Conservation (phyloP, 441 rosid species). For the Croton laevigatus region DNA sequence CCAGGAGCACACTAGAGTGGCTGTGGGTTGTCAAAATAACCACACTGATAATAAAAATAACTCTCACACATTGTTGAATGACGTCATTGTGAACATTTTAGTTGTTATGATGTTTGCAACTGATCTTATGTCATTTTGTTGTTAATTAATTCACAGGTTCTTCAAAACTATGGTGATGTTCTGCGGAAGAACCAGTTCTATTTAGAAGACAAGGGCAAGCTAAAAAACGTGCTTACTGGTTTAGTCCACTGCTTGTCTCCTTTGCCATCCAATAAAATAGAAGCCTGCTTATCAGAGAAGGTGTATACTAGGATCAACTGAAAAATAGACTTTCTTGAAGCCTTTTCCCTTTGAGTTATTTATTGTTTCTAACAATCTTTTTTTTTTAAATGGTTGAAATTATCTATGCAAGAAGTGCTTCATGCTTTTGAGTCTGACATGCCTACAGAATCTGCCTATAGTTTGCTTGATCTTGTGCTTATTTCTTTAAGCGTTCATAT, state of each 20-base stretch:
- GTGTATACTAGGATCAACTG: constrained; percentile 30
- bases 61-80: constrained; percentile 1
- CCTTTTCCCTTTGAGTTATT: constrained; percentile 11
- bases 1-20: neutral
- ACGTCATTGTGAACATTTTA: constrained; percentile 5
- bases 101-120: constrained; percentile 1
- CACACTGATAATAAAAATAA: neutral
- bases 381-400: constrained; percentile 31
- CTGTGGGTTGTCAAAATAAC: neutral
- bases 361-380: constrained; percentile 7
- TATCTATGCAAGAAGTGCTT: constrained; percentile 33
- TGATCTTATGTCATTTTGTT: constrained; percentile 17
- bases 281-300: constrained; percentile 38
- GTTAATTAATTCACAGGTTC: constrained; percentile 56
- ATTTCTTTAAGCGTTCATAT: too few relatives aligned
- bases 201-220: constrained; percentile 72
- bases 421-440: constrained; percentile 55
- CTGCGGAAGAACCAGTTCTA: constrained; percentile 59
- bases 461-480: constrained; percentile 22
- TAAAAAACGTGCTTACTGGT: constrained; percentile 68
- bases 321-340: constrained; percentile 1
- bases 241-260: constrained; percentile 67
- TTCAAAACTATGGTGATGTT: constrained; percentile 72
- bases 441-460: constrained; percentile 52
- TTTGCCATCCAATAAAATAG: constrained; percentile 46